These are phyloP conservation scores for Actinidia arguta DNA, from an alignment of 179 eudicot species.

Conservation along the genomic window DNA sequence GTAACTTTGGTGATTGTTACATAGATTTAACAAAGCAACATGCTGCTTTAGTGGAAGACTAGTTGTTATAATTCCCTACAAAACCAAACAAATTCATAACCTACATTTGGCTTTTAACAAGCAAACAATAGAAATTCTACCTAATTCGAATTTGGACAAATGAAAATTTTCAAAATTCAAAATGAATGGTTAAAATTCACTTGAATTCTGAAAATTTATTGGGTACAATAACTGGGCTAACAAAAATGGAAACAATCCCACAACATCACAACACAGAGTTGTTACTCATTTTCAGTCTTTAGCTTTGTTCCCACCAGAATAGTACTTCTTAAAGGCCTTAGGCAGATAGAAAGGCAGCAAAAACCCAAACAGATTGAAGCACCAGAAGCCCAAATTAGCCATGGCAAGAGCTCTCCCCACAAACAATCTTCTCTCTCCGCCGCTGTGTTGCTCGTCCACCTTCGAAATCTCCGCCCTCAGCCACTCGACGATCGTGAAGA, in stretches of 20 bases:
- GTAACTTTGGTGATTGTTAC: no score
- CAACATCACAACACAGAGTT: neutral
- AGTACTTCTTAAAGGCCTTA: conserved; percentile 70
- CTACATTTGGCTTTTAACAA: neutral
- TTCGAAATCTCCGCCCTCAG: conserved; percentile 49
- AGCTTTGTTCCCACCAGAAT: conserved; percentile 23
- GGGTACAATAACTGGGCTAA: neutral
- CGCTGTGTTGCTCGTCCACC: conserved; percentile 33
- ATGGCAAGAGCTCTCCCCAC: conserved; percentile 63
- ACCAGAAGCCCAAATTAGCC: conserved; percentile 69
- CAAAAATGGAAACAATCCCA: neutral
- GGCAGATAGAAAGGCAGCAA: conserved; percentile 85
- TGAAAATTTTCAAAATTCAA: no score
- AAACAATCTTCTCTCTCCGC: conserved; percentile 39
- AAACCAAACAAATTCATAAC: neutral
- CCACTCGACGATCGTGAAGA: conserved; percentile 59
- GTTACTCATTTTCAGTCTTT: conserved; percentile 11
- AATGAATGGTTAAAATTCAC: no score
- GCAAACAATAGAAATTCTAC: neutral
- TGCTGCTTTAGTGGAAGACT: neutral
- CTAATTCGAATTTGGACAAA: no score
- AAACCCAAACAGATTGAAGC: conserved; percentile 82
- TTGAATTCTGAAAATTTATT: no score
- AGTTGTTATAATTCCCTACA: neutral
- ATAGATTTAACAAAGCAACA: neutral